These are phyloP conservation scores for Parmelia sp. DNA, from an alignment of 495 filamentous ascomycete genomes.

Conservation along the genomic window DNA sequence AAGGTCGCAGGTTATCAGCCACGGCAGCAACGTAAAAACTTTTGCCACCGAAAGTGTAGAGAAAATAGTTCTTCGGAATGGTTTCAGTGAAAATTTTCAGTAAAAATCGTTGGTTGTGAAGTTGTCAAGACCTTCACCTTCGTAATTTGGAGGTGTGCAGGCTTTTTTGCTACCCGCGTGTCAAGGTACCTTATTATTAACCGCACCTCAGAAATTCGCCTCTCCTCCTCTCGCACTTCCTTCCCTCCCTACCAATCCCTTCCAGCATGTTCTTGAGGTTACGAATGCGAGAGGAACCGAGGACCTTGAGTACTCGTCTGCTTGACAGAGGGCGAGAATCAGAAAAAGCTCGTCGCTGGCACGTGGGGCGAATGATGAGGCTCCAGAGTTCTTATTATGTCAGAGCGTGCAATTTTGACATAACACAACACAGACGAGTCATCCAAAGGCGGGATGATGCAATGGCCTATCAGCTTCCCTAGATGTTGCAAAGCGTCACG, in stretches of 20 bases:
- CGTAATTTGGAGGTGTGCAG: too few relatives aligned
- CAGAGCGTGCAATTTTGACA: slow-evolving; percentile 9
- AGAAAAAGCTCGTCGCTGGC: slow-evolving; percentile 5
- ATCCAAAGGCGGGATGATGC: slow-evolving; percentile 14
- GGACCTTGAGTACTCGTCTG: too few relatives aligned
- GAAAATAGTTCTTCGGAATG: too few relatives aligned
- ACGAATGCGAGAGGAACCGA: not conserved
- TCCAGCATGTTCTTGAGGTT: not conserved
- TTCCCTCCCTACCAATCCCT: not conserved
- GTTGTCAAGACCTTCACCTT: too few relatives aligned
- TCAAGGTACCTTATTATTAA: slow-evolving; percentile 2
- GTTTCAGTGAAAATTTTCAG: too few relatives aligned
- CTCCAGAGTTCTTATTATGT: slow-evolving; percentile 16
- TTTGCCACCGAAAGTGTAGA: too few relatives aligned
- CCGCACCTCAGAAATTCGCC: slow-evolving; percentile 7
- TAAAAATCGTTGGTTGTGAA: too few relatives aligned
- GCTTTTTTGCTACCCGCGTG: too few relatives aligned
- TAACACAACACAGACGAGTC: slow-evolving; percentile 8
- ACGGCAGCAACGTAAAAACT: too few relatives aligned
- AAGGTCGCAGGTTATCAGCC: too few relatives aligned
- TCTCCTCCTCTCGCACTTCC: not conserved
- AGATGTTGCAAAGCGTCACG: slow-evolving; percentile 15
- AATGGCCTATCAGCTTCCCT: slow-evolving; percentile 4
- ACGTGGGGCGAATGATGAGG: slow-evolving; percentile 13
- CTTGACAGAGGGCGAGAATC: not conserved